Evolutionary conservation across 148 eudicot genomes (phyloP), one percentile per base, ranked within the genome.

Genomic region (Beta vulgaris): DNA sequence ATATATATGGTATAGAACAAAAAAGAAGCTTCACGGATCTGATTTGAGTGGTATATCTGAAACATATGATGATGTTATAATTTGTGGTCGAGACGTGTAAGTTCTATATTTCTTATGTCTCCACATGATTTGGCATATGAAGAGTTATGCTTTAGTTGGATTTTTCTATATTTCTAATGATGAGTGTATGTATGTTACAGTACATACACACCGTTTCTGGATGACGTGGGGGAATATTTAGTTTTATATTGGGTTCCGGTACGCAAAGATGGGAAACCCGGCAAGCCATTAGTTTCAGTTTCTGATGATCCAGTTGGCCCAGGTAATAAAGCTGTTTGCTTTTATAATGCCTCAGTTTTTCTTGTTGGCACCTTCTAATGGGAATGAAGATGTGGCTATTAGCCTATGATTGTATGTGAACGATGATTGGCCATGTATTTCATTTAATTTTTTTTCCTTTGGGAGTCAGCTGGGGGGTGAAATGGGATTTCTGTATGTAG

Each of bases 171-270:
- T 46, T 54, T 36, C 39, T 28, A 35, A 62, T 79, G 37, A 67
- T 72, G 42, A 62, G 43, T 59, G 26, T 37, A 31, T 59, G 62
- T 49, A 21, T 74, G 26, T 83, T 68, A 73, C 94, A 95, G 99
- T 69, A 70, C 87, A 69, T 95, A 92, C 76, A 89, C 85, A 48
- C 99, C 99, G 61, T 84, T 87, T 57, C 85, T 95, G 58, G 91
- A 89, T 76, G 99, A 95, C 72, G 93, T 95, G 78, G 99, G 91
- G 57, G 59, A n/a, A 57, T 91, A 90, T 86, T 80, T 95, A 86
- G 92, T 86, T n/a, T 83, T 95, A 73, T 80, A 86, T 78, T 95
- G 99, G 99, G 83, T 92, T 66, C 99, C 99, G 54, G 83, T 82
- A 75, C 93, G 99, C 63, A 84, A 86, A 67, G 99, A 92, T 85